Evolutionary conservation across 805 yeast species (phyloP), one percentile per base, ranked within the genome.

Genomic region (Cyberlindnera maclurae): DNA sequence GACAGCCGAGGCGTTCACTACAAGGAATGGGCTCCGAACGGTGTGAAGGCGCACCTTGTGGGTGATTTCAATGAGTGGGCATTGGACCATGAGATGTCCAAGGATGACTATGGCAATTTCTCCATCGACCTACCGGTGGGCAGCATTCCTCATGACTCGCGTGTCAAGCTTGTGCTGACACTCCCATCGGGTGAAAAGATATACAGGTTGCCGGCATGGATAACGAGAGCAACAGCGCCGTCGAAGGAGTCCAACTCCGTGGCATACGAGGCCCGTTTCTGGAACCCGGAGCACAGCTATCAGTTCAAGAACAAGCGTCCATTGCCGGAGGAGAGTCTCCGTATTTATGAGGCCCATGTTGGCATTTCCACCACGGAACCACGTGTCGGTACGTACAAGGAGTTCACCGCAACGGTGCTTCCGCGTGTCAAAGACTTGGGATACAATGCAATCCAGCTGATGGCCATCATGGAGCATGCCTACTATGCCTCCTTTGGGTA

Each of bases 391-490:
- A 63, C 90, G 11, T 90, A 90, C 62, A 78, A 75, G 47, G 94
- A 90, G 58, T 90, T 90, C 59, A 82, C 96, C 12, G 49, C 65
- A 33, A 79, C 84, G 47, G 70, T 88, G 11, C 71, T 90, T 45
- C 97, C 97, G n/a, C 70, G 81, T 33, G 85, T 90, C 49, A 78
- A 77, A 50, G 75, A 81, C 45, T 70, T 89, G 43, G 97, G 97
- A 28, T 90, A 90, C 61, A 87, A 93, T 60, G 79, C 95, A 4
- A 82, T 90, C 51, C 98, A 90, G 63, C 70, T 90, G 55, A 90
- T 90, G 98, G 97, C 98, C 0, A 74, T 90, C 32, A 90, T 90
- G 98, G 98, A 90, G 62, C 98, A 90, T 59, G 97, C 98, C 2
- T 90, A 90, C 59, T 90, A 90, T 59, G 98, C 97, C 1, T 86